A percentile compares a stretch with the other conserved stretches of the same genome.
phyloP scores from a whole-genome alignment of 139 green algal genomes.

The Klebsormidium nitens region DNA sequence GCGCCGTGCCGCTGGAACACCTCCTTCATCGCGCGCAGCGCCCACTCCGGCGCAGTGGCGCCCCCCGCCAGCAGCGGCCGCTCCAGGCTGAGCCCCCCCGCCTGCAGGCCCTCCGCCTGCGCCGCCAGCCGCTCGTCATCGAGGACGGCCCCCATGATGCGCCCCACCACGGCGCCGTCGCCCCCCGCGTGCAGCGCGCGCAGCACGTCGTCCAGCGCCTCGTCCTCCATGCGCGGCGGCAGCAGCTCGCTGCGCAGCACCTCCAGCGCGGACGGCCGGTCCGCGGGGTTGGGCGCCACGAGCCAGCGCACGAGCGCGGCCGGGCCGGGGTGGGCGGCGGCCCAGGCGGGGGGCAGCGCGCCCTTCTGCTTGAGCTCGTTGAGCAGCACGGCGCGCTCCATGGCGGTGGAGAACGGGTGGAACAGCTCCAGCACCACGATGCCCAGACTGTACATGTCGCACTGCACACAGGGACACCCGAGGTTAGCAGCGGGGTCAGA shows the following conservation, averaged over 20 bases:
- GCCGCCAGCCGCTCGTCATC: not conserved
- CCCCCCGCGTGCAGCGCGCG: not conserved
- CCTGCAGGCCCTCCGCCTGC: not conserved
- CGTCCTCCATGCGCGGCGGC: slow-evolving; percentile 70
- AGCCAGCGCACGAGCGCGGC: slow-evolving; percentile 60
- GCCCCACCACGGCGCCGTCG: not conserved
- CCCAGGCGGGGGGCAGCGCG: not conserved
- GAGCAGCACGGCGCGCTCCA: slow-evolving; percentile 74
- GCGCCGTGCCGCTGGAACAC: not conserved
- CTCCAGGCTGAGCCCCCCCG: not conserved
- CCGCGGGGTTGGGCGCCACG: slow-evolving; percentile 57
- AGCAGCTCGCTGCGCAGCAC: slow-evolving; percentile 73
- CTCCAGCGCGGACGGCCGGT: slow-evolving; percentile 66
- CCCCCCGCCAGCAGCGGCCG: not conserved
- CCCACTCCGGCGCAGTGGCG: not conserved
- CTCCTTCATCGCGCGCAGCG: not conserved
- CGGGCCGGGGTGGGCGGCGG: slow-evolving; percentile 2
- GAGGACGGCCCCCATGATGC: slow-evolving; percentile 11
- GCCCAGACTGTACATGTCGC: slow-evolving; percentile 77
- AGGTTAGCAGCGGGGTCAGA: not conserved
- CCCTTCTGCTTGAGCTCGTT: slow-evolving; percentile 59
- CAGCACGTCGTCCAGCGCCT: slow-evolving; percentile 63
- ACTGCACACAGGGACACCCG: not conserved
- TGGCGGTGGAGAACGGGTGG: slow-evolving; percentile 79
- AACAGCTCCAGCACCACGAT: slow-evolving; percentile 87